Base-by-base conservation (phyloP, 192 early-diverging fungal species). In the Phycomyces nitens region DNA sequence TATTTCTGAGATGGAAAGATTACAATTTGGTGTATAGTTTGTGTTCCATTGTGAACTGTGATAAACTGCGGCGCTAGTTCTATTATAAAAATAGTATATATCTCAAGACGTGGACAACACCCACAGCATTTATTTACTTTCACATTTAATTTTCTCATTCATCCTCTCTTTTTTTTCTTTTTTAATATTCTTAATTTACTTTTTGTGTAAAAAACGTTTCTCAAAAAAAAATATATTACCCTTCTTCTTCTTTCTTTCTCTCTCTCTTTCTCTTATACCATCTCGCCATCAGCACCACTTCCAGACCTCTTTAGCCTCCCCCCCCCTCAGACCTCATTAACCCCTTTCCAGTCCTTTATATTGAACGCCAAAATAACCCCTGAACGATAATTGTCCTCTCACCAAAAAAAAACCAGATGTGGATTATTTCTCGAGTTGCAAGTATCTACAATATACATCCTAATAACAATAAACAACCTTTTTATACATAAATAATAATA, bases 371-470 rank as follows among this genome's bases (percentile, higher is more conserved):
- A n/a, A n/a, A n/a, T n/a, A n/a, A n/a, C n/a, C n/a, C n/a, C n/a
- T n/a, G n/a, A n/a, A n/a, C n/a, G n/a, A n/a, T n/a, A n/a, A n/a
- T n/a, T n/a, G n/a, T n/a, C n/a, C n/a, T n/a, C n/a, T 44, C 26
- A 39, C 21, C 16, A 60, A 60, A 20, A 27, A 41, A 5, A 52
- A 10, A 52, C 50, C 12, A 20, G 42, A 74, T 74, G 72, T 74
- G 72, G 72, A 74, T 74, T 56, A 60, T 74, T 39, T 69, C 72
- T 60, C 66, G 72, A 51, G 59, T 74, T 18, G 72, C 68, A 74
- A 74, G 72, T 42, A 53, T 60, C 20, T 21, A 23, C 50, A 22
- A 20, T 44, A 50, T 53, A 27, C 20, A 21, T n/a, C n/a, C n/a
- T n/a, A n/a, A n/a, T n/a, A n/a, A n/a, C n/a, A n/a, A n/a, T n/a